Evolutionary conservation across 2,329 filamentous ascomycete species (phyloP).

Genomic region (Talaromyces sp.): DNA sequence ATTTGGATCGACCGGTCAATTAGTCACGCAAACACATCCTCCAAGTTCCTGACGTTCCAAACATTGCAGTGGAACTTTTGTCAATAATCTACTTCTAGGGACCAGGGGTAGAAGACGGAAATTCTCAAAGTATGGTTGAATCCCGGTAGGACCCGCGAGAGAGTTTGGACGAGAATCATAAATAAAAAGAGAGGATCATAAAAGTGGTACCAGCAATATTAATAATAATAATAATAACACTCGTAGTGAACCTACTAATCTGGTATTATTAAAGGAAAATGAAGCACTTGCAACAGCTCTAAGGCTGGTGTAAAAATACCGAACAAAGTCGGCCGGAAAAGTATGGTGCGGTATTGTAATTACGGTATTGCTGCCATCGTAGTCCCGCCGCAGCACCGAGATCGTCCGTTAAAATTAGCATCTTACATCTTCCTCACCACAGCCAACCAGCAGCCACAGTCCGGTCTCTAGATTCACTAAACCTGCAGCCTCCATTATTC

Average conservation of each 20-base stretch:
- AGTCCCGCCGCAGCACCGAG: not conserved
- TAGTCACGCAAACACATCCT: not conserved
- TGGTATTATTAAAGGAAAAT: too few species aligned
- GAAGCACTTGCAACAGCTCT: too few species aligned
- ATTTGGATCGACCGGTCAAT: not conserved
- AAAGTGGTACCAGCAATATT: not conserved
- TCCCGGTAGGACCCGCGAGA: not conserved
- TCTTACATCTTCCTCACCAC: not conserved
- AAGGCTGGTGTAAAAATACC: too few species aligned
- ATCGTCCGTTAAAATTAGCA: not conserved
- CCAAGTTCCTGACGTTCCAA: not conserved
- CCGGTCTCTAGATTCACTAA: not conserved
- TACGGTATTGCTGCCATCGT: not conserved
- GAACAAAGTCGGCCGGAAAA: not conserved
- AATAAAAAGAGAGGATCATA: not conserved
- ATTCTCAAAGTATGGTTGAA: not conserved
- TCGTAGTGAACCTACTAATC: too few species aligned
- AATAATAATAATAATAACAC: not conserved
- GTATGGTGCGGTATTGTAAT: not conserved
- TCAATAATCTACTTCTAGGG: too few species aligned
- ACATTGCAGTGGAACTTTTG: not conserved
- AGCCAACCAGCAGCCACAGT: not conserved
- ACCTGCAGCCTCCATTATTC: not conserved
- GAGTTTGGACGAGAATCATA: not conserved
- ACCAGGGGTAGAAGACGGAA: not conserved